Evolutionary conservation across 163 green algal genomes (phyloP).

Genomic region (Scenedesmus sp.): DNA sequence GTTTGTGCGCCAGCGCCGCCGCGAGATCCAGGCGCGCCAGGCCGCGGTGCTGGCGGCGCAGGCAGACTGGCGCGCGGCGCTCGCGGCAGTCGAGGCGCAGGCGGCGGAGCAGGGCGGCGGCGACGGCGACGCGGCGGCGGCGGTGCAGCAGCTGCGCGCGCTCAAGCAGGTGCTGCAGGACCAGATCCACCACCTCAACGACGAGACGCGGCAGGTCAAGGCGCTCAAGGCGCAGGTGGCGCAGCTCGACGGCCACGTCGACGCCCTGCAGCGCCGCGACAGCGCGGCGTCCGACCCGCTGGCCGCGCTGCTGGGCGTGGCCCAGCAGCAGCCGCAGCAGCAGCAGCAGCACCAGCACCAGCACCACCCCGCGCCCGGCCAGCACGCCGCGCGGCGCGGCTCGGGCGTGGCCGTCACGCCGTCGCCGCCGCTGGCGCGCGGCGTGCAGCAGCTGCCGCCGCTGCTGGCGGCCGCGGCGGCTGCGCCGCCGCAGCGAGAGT

Average conservation of each 20-base stretch:
- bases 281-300: too few species aligned
- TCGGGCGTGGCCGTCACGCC: background rate
- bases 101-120: background rate
- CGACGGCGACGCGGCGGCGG: background rate
- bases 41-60: constrained; percentile 33
- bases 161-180: constrained; percentile 51
- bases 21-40: constrained; percentile 45
- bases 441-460: background rate
- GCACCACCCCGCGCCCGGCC: background rate
- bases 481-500: background rate
- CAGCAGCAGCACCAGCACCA: constrained; percentile 4
- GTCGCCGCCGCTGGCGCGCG: background rate
- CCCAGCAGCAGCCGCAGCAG: background rate
- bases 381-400: background rate
- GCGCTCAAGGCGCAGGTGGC: constrained; percentile 43
- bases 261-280: background rate
- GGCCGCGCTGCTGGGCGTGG: background rate
- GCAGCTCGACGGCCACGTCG: background rate
- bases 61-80: constrained; percentile 39
- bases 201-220: constrained; percentile 47
- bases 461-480: background rate
- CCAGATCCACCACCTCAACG: constrained; percentile 51
- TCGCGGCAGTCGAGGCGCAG: constrained; percentile 5
- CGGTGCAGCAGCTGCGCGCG: constrained; percentile 38
- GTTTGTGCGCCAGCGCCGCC: constrained; percentile 50